Base-by-base conservation (phyloP, 2,329 filamentous ascomycete species). In the Venturia effusa region DNA sequence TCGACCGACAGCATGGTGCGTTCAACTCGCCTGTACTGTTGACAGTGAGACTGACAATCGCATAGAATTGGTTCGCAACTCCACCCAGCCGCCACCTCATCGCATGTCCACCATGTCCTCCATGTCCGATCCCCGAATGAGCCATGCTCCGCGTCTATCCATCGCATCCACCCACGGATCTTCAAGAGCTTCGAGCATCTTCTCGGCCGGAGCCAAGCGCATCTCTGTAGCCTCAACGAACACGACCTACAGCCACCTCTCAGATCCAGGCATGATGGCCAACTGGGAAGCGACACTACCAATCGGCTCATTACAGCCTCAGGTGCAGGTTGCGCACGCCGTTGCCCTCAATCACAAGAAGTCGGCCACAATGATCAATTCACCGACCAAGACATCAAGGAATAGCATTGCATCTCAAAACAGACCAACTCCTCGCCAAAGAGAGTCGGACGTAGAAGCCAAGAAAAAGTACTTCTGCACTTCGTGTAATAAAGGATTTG, bases 401-500 rank as follows among this genome's bases (percentile, higher is more conserved):
- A 37, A 45, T 15, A 34, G 24, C 27, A 37, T 63, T 37, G 32
- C 48, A 4, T 41, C 13, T 15, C 45, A 45, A 27, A 32, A 30
- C 11, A 24, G 61, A 7, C 61, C 61, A 19, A 22, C 37, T 19
- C 54, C 63, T 27, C 63, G 63, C 24, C 63, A 64, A 32, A 54
- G 59, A 30, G 63, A 64, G 19, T 65, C 40, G 19, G 62, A 65
- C 22, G 39, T 62, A 11, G 64, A 66, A 30, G 57, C 40, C 30
- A 65, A 65, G 63, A 75, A 76, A 67, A 76, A 75, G 64, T 76
- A 76, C 55, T 74, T 73, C 2, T 80, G 77, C 68, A 80, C 77
- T 0, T 77, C 77, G 40, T 80, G 79, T 72, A 84, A 87, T 71
- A 86, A 85, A 60, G 85, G 83, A 57, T 85, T 88, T 70, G 85